A percentile compares a stretch with the other conserved stretches of the same genome.
Conservation (phyloP, 2,329 filamentous ascomycete genomes). For the Ascochyta pisi region DNA sequence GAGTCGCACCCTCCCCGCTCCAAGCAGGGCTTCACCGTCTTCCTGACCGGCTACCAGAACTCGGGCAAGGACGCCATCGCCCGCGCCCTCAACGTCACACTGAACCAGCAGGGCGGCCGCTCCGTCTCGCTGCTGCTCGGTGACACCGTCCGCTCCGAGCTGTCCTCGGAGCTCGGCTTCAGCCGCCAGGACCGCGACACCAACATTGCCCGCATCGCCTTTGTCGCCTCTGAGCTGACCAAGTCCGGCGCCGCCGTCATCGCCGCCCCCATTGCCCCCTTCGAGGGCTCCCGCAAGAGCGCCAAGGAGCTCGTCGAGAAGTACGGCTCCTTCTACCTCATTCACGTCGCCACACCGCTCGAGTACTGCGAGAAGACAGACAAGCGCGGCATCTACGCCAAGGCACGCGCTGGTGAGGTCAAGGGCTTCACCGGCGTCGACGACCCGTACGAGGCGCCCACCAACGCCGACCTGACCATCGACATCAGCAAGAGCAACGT, state of each 20-base stretch:
- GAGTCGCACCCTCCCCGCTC: conserved; percentile 93
- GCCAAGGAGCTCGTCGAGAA: conserved; percentile 87
- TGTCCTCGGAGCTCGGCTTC: conserved; percentile 96
- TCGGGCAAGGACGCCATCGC: conserved; percentile 96
- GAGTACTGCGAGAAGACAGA: conserved; percentile 96
- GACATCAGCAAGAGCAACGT: conserved; percentile 87
- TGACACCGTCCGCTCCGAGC: conserved; percentile 91
- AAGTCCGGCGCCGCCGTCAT: conserved; percentile 93
- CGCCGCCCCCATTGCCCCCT: conserved; percentile 93
- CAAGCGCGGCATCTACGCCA: conserved; percentile 85
- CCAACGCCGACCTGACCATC: conserved; percentile 82
- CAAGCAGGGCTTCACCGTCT: conserved; percentile 96
- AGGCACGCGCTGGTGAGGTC: conserved; percentile 86
- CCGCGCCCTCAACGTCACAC: conserved; percentile 91
- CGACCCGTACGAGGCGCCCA: conserved; percentile 89
- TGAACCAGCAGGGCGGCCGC: conserved; percentile 97
- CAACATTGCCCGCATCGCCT: conserved; percentile 95
- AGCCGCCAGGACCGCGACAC: conserved; percentile 88
- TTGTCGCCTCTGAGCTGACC: conserved; percentile 94
- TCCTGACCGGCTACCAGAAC: conserved; percentile 97
- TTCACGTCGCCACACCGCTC: conserved; percentile 92
- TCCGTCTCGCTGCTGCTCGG: conserved; percentile 93
- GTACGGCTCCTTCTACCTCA: conserved; percentile 89
- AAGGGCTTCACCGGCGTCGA: conserved; percentile 98
- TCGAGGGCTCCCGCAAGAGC: conserved; percentile 76